These are phyloP conservation scores for Vigna reflexopilosa DNA, from an alignment of 306 rosid genomes.

Conservation along the genomic window DNA sequence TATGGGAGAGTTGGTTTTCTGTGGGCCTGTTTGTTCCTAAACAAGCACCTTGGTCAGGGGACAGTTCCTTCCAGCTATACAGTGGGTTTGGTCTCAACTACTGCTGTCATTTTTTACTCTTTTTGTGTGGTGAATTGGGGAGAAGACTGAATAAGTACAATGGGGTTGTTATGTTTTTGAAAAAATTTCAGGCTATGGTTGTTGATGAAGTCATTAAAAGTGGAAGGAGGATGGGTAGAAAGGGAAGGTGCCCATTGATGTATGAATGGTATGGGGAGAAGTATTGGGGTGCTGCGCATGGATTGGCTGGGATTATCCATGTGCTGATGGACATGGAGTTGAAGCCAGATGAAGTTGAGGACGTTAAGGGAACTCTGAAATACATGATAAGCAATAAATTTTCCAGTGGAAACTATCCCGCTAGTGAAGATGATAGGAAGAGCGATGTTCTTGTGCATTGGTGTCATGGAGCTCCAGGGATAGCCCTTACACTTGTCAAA, in stretches of 20 bases:
- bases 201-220: constrained; percentile 63
- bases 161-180: constrained; percentile 25
- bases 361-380: constrained; percentile 68
- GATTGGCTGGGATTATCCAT: constrained; percentile 81
- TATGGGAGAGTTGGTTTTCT: constrained; percentile 79
- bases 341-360: constrained; percentile 73
- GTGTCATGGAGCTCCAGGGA: constrained; percentile 91
- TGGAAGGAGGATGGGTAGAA: constrained; percentile 68
- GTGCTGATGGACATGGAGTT: constrained; percentile 77
- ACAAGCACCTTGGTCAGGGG: constrained; percentile 67
- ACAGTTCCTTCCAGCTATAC: constrained; percentile 61
- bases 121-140: constrained; percentile 1
- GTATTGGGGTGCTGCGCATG: constrained; percentile 92
- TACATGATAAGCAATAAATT: constrained; percentile 66
- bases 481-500: constrained; percentile 78
- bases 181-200: constrained; percentile 49
- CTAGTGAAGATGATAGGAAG: constrained; percentile 62
- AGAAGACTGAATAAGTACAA: not conserved
- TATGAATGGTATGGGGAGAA: constrained; percentile 82
- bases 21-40: constrained; percentile 77
- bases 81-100: constrained; percentile 52
- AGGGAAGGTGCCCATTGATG: constrained; percentile 69
- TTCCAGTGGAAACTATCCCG: constrained; percentile 72
- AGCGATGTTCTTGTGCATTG: constrained; percentile 76
- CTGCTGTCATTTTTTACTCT: constrained; percentile 20